A percentile compares a stretch with the other conserved stretches of the same genome.
Evolutionary conservation across 1,139 yeast genomes (phyloP).

Genomic region (Suhomyces bribrorum): DNA sequence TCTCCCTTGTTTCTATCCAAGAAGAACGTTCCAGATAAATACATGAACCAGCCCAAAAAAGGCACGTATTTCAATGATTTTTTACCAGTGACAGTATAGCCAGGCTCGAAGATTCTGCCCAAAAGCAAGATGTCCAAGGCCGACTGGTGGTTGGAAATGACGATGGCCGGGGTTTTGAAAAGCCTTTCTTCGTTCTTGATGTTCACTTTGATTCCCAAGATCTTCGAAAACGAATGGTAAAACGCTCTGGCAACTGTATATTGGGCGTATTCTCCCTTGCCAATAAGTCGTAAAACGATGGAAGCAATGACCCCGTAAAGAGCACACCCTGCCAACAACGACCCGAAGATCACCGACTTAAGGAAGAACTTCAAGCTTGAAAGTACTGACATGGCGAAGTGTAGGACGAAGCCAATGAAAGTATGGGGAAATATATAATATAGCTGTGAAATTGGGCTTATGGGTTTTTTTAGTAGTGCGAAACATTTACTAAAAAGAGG

Average conservation of each 20-base stretch:
- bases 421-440: too few relatives aligned
- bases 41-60: constrained; percentile 96
- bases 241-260: constrained; percentile 88
- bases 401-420: too few relatives aligned
- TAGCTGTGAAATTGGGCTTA: too few relatives aligned
- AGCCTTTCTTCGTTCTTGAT: constrained; percentile 56
- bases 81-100: constrained; percentile 92
- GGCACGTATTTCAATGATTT: constrained; percentile 82
- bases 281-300: constrained; percentile 60
- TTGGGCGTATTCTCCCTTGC: constrained; percentile 81
- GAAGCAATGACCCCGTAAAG: constrained; percentile 79
- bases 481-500: neutral
- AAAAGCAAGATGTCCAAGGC: constrained; percentile 79
- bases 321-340: constrained; percentile 60
- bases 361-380: constrained; percentile 48
- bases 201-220: constrained; percentile 69
- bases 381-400: constrained; percentile 14
- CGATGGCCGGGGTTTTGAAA: constrained; percentile 76
- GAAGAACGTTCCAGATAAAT: constrained; percentile 85
- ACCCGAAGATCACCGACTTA: constrained; percentile 55
- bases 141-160: constrained; percentile 89
- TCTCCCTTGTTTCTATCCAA: constrained; percentile 80
- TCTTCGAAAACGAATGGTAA: constrained; percentile 56
- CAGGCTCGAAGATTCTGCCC: constrained; percentile 83
- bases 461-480: too few relatives aligned